Percentiles rank a stretch among this genome's conserved stretches.
phyloP scores from a whole-genome alignment of 2,329 filamentous ascomycete species.

The Huntiella abstrusa region DNA sequence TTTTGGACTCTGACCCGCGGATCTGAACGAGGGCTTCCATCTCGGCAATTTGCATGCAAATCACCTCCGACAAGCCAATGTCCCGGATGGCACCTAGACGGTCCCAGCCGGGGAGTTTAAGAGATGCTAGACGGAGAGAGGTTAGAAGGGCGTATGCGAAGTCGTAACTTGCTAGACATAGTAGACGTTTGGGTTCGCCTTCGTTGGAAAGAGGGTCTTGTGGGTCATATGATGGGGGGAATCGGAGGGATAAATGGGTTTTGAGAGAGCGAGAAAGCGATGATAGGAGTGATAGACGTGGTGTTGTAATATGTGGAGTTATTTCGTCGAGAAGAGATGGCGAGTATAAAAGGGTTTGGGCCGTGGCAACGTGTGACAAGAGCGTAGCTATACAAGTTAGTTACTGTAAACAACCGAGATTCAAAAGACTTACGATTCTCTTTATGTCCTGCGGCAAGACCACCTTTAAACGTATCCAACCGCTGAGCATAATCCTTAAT shows the following conservation, averaged over 20 bases:
- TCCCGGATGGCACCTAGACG: constrained; percentile 19
- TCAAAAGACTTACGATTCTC: constrained; percentile 18
- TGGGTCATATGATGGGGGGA: constrained; percentile 15
- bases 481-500: constrained; percentile 27
- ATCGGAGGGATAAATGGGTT: constrained; percentile 22
- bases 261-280: constrained; percentile 16
- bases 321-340: constrained; percentile 18
- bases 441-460: constrained; percentile 19
- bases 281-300: too few species aligned
- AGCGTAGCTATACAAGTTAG: constrained; percentile 18
- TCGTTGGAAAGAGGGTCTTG: constrained; percentile 13
- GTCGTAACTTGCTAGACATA: constrained; percentile 27
- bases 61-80: constrained; percentile 18
- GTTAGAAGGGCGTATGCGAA: constrained; percentile 28
- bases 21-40: constrained; percentile 16
- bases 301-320: too few species aligned
- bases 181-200: constrained; percentile 19
- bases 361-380: constrained; percentile 24
- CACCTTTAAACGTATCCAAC: constrained; percentile 21
- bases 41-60: constrained; percentile 17
- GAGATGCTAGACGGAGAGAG: constrained; percentile 26
- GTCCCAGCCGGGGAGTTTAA: constrained; percentile 29
- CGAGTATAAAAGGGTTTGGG: constrained; percentile 28
- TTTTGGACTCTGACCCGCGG: constrained; percentile 11
- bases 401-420: background rate